These are phyloP conservation scores for Azolla pinnata DNA, from an alignment of 75 land plant genomes.

Conservation along the genomic window DNA sequence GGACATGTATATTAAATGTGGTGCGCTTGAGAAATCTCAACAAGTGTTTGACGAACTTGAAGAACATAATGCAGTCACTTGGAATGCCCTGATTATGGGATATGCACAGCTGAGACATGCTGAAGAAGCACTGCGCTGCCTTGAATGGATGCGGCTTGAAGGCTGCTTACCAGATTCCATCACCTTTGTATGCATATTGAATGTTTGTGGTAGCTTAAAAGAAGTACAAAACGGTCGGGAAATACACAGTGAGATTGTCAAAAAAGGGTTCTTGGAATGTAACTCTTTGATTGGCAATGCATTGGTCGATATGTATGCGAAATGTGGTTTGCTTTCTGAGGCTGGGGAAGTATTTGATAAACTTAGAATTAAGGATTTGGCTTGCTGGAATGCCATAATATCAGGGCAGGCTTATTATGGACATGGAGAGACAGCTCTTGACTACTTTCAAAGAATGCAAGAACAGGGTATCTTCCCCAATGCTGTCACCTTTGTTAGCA, in stretches of 20 bases:
- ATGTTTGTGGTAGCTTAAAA: not conserved
- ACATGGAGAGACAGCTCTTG: not conserved
- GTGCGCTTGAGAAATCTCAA: slow-evolving; percentile 7
- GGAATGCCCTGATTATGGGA: slow-evolving; percentile 23
- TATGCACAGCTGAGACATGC: slow-evolving; percentile 11
- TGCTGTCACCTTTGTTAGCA: no score
- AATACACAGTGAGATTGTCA: not conserved
- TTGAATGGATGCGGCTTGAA: slow-evolving; percentile 9
- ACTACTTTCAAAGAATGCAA: not conserved
- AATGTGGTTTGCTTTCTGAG: not conserved
- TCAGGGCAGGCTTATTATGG: not conserved
- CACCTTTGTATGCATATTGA: slow-evolving; percentile 18
- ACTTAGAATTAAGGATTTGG: not conserved
- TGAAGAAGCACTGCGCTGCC: slow-evolving; percentile 6
- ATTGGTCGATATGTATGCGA: slow-evolving; percentile 8
- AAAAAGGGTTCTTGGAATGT: not conserved
- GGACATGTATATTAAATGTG: slow-evolving; percentile 21
- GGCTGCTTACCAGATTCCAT: slow-evolving; percentile 15
- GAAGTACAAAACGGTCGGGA: not conserved
- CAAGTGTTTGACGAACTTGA: slow-evolving; percentile 12
- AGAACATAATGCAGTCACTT: slow-evolving; percentile 14
- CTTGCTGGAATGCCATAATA: slow-evolving; percentile 1
- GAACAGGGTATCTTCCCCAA: not conserved
- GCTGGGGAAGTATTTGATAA: slow-evolving; percentile 3
- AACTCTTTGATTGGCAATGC: not conserved